phyloP scores from a whole-genome alignment of 129 eudicot genomes.

The Arctium minus region DNA sequence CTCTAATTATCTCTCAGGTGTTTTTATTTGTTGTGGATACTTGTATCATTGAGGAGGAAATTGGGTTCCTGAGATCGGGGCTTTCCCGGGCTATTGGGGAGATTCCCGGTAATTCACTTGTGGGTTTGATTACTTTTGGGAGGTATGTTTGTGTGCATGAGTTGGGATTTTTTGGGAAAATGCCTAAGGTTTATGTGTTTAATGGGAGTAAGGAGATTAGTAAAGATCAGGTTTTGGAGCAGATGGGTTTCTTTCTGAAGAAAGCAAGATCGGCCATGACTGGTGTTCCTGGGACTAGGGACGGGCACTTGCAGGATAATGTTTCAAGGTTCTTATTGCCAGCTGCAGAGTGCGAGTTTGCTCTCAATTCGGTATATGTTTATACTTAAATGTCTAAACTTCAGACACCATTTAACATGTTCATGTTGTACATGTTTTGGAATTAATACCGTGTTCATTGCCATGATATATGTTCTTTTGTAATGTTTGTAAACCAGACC shows the following conservation, averaged over 20 bases:
- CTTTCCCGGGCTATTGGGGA: slow-evolving; percentile 63
- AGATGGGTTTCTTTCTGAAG: neutral
- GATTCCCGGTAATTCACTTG: slow-evolving; percentile 62
- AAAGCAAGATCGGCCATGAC: neutral
- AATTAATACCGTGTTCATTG: neutral
- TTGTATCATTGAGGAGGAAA: slow-evolving; percentile 89
- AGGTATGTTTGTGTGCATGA: slow-evolving; percentile 87
- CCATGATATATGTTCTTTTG: neutral
- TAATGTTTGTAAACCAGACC: neutral
- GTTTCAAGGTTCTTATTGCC: neutral
- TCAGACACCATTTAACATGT: neutral
- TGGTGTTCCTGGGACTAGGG: neutral
- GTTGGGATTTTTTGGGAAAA: slow-evolving; percentile 67
- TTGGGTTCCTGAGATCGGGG: slow-evolving; percentile 63
- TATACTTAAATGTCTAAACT: neutral
- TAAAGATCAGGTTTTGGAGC: slow-evolving; percentile 50
- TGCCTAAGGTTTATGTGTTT: slow-evolving; percentile 78
- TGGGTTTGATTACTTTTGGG: slow-evolving; percentile 94
- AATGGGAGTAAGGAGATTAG: slow-evolving; percentile 80
- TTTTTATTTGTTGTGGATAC: slow-evolving; percentile 76
- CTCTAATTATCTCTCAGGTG: slow-evolving; percentile 30
- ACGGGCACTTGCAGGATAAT: neutral
- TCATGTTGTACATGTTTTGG: neutral
- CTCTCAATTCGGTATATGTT: slow-evolving; percentile 39
- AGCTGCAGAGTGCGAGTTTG: neutral